Conservation (phyloP, 2,329 filamentous ascomycete species). For the Xylariomycetidae sp. region DNA sequence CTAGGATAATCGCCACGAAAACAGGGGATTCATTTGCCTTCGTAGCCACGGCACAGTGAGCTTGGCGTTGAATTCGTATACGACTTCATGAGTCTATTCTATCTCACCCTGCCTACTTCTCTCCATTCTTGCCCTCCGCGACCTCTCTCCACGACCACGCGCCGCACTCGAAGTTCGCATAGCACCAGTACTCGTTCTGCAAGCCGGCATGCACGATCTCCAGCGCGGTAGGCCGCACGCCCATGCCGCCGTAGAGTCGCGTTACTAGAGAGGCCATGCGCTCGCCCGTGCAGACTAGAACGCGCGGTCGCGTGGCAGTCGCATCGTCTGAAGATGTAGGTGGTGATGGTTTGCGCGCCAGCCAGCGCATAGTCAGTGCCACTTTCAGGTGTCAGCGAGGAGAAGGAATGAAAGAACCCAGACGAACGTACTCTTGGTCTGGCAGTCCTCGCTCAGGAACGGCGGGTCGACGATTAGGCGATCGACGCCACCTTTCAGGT, state of each 20-base stretch:
- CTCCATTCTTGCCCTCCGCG: neutral
- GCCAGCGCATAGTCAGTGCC: slow-evolving; percentile 69
- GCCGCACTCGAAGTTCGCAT: slow-evolving; percentile 67
- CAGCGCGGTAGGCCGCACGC: slow-evolving; percentile 60
- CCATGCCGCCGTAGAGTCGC: slow-evolving; percentile 54
- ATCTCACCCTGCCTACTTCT: neutral
- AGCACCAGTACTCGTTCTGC: slow-evolving; percentile 77
- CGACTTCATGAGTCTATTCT: neutral
- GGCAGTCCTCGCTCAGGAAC: slow-evolving; percentile 73
- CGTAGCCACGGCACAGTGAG: too few relatives aligned
- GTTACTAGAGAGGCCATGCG: slow-evolving; percentile 60
- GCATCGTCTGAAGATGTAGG: slow-evolving; percentile 10
- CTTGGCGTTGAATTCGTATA: too few relatives aligned
- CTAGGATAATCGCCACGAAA: too few relatives aligned
- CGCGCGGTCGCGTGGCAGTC: slow-evolving; percentile 16
- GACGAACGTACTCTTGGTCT: slow-evolving; percentile 59
- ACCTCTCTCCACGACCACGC: slow-evolving; percentile 35
- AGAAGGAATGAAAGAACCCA: neutral
- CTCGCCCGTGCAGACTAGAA: slow-evolving; percentile 73
- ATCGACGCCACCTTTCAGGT: slow-evolving; percentile 59
- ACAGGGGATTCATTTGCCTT: too few relatives aligned
- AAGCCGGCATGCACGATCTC: slow-evolving; percentile 64
- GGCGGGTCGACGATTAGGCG: slow-evolving; percentile 72
- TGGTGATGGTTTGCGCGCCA: slow-evolving; percentile 41
- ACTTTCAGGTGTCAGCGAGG: slow-evolving; percentile 35